phyloP scores from a whole-genome alignment of 2,329 filamentous ascomycete genomes.

The Aureobasidium sp. region DNA sequence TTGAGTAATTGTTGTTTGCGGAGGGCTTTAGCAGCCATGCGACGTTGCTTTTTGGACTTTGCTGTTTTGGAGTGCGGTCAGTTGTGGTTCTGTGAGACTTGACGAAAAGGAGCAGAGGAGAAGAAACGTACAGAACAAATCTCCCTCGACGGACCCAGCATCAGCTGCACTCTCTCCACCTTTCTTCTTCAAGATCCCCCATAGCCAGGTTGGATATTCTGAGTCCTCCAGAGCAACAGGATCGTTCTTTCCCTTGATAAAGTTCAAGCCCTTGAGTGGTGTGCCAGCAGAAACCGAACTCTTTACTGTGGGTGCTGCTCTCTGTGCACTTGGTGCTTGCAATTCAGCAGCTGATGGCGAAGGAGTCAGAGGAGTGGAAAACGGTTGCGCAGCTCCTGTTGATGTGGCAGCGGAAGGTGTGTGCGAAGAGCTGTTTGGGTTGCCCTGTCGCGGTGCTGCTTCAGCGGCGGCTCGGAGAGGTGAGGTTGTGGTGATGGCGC shows the following conservation, averaged over 20 bases:
- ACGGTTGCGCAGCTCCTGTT: constrained; percentile 40
- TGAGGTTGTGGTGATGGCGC: constrained; percentile 11
- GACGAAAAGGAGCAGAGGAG: not conserved
- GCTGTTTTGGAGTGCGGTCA: constrained; percentile 40
- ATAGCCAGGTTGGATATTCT: constrained; percentile 76
- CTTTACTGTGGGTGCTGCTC: constrained; percentile 25
- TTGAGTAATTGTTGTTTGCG: constrained; percentile 59
- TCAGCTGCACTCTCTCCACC: constrained; percentile 38
- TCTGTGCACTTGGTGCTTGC: constrained; percentile 24
- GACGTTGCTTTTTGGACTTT: constrained; percentile 78
- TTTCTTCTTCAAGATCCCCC: constrained; percentile 59
- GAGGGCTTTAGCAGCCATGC: constrained; percentile 60
- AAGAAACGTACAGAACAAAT: constrained; percentile 68
- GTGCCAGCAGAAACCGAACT: constrained; percentile 60
- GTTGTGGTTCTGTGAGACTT: not conserved
- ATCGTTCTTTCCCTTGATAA: constrained; percentile 64
- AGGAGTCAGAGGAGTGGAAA: constrained; percentile 34
- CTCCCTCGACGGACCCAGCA: constrained; percentile 52
- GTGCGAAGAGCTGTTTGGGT: constrained; percentile 14
- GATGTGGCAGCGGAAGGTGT: constrained; percentile 35
- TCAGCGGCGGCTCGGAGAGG: constrained; percentile 21
- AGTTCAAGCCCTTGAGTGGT: constrained; percentile 66
- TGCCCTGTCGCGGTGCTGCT: constrained; percentile 23
- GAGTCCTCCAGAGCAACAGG: constrained; percentile 67
- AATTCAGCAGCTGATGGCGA: constrained; percentile 24